These are phyloP conservation scores for Tetrahymena thermophila DNA, from an alignment of 73 alveolate species.

Conservation along the genomic window DNA sequence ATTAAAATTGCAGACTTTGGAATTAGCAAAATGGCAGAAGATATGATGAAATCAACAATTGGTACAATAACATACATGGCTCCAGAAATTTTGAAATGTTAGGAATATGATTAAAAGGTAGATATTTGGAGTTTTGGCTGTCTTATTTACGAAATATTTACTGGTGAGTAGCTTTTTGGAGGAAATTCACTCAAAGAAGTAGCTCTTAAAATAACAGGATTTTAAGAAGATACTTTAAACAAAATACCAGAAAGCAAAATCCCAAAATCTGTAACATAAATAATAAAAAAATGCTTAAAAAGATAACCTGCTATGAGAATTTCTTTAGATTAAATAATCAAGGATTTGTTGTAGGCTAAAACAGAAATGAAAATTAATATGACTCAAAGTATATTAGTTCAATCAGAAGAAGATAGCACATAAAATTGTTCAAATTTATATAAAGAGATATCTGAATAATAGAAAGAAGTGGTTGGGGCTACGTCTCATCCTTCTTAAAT, in stretches of 20 bases:
- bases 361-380: background rate
- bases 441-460: background rate
- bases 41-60: background rate
- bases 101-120: background rate
- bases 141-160: background rate
- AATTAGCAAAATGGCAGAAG: background rate
- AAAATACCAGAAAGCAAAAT: background rate
- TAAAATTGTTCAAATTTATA: background rate
- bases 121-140: conserved; percentile 3
- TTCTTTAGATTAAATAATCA: background rate
- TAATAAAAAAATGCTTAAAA: background rate
- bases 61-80: background rate
- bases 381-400: background rate
- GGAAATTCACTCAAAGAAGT: background rate
- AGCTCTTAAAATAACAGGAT: background rate
- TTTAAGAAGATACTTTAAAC: background rate
- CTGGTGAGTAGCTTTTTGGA: background rate
- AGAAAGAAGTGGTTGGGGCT: background rate
- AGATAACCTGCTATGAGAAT: background rate
- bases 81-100: background rate
- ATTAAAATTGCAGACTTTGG: background rate
- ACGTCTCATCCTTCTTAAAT: background rate
- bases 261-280: background rate
- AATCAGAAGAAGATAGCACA: background rate
- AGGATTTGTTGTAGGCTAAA: background rate